Base-by-base conservation (phyloP, 2,329 filamentous ascomycete species). In the Neocucurbitaria cava region DNA sequence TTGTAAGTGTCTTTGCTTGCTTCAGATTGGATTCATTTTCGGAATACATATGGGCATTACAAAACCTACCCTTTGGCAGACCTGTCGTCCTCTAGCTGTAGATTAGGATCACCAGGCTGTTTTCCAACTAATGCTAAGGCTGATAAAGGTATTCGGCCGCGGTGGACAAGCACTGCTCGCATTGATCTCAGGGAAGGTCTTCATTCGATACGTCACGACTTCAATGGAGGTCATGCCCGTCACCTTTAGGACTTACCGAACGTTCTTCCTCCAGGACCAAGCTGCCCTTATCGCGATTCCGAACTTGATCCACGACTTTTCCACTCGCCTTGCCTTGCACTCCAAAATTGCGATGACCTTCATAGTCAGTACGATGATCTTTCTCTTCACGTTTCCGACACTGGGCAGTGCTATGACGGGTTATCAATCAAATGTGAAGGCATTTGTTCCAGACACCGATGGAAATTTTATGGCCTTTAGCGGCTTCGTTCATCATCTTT, bases 41-140 rank as follows among this genome's bases (percentile, higher is more conserved):
- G 24, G n/a, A 20, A 8, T 43, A 10, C 4, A 15, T 35, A 39
- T 18, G 6, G 13, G 18, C 2, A 4, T 20, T n/a, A 7, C 20
- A 7, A 30, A 18, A 58, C 52, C 13, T 53, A 73, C 74, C 77
- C 64, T 82, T 82, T 0, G 80, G 79, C 5, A 80, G 51, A 1
- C 79, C 79, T 0, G 80, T 82, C 0, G 80, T 82, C 3, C 80
- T 79, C 9, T 74, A 78, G 6, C 75, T 79, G 66, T 81, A 82
- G 9, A 82, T 76, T 43, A 82, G 70, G 10, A 36, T 13, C 7
- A 17, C 42, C 20, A 23, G 36, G 24, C 43, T 15, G n/a, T n/a
- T n/a, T n/a, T n/a, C n/a, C n/a, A n/a, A n/a, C n/a, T 26, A 26
- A 9, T 26, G 24, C 24, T 26, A 26, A 26, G 9, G 9, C 9